These are phyloP conservation scores for Sordariomycetes sp. DNA, from an alignment of 2,329 filamentous ascomycete genomes.

Conservation along the genomic window DNA sequence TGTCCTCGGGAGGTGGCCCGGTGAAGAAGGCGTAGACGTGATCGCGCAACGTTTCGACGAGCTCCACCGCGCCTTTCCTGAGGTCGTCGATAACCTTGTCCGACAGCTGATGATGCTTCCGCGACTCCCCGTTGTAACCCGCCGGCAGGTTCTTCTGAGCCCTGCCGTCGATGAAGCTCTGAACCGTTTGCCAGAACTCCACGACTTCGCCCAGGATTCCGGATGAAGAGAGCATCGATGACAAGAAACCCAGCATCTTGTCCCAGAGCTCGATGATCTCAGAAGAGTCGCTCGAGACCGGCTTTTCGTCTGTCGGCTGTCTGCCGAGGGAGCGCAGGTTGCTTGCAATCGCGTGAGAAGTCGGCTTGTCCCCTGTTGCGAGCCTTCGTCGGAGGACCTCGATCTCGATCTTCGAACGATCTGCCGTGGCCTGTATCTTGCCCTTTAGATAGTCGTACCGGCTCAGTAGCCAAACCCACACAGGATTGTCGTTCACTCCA, in stretches of 20 bases:
- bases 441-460: constrained; percentile 83
- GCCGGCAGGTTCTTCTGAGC: constrained; percentile 71
- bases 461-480: constrained; percentile 91
- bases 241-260: constrained; percentile 68
- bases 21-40: constrained; percentile 75
- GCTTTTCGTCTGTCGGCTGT: constrained; percentile 52
- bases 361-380: constrained; percentile 64
- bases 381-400: constrained; percentile 81
- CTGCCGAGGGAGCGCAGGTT: constrained; percentile 68
- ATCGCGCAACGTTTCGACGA: constrained; percentile 77
- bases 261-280: constrained; percentile 91
- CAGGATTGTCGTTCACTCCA: constrained; percentile 90
- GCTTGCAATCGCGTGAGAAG: constrained; percentile 57
- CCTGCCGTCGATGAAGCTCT: constrained; percentile 81
- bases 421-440: constrained; percentile 70
- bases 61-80: constrained; percentile 67
- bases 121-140: constrained; percentile 75
- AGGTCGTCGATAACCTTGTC: constrained; percentile 61
- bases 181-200: constrained; percentile 88
- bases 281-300: constrained; percentile 62
- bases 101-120: constrained; percentile 71
- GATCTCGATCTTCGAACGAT: constrained; percentile 84
- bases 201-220: constrained; percentile 83
- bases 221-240: constrained; percentile 62
- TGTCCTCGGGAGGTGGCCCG: constrained; percentile 81